phyloP scores from a whole-genome alignment of 495 filamentous ascomycete species.

The Aspergillus steynii region DNA sequence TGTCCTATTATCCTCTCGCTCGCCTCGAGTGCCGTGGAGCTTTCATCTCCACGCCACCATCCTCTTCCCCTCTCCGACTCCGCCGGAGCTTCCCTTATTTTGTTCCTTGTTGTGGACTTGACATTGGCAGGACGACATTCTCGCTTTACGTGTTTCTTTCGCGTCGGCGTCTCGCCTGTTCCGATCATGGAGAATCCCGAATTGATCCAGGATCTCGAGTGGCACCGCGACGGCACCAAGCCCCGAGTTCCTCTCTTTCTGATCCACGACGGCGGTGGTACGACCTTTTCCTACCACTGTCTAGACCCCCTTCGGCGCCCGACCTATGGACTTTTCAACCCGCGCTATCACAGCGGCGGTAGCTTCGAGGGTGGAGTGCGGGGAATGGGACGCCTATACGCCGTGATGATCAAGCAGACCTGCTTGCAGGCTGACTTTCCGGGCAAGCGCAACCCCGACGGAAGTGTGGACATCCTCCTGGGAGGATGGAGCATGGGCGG shows the following conservation, averaged over 20 bases:
- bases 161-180: no score
- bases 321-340: constrained; percentile 1
- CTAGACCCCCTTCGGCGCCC: background rate
- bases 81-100: background rate
- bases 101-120: background rate
- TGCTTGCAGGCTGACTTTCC: background rate
- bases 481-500: constrained; percentile 3
- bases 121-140: background rate
- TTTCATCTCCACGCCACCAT: background rate
- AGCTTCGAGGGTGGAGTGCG: constrained; percentile 1
- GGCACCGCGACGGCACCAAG: background rate
- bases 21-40: no score
- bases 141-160: no score
- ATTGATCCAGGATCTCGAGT: background rate
- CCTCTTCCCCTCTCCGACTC: background rate
- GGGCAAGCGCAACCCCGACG: background rate
- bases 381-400: constrained; percentile 2
- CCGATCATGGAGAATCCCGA: constrained; percentile 6
- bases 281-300: constrained; percentile 1
- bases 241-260: background rate
- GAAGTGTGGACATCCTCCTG: background rate
- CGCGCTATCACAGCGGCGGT: background rate
- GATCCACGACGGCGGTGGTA: constrained; percentile 3
- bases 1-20: no score
- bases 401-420: background rate